Evolutionary conservation across 371 early-diverging fungal genomes (phyloP).

Genomic region (Actinomortierella ambigua): DNA sequence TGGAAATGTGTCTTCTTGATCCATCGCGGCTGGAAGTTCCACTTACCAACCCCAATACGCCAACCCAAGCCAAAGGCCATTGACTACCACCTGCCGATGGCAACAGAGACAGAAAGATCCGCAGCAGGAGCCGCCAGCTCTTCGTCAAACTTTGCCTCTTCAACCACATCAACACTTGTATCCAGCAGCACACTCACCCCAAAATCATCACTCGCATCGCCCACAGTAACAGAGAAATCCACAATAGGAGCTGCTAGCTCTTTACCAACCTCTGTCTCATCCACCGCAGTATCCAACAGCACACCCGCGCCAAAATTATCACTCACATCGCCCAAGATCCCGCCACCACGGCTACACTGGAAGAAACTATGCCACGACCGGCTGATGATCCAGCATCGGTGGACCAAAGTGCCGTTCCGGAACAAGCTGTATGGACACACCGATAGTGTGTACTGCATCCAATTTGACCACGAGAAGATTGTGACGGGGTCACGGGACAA

Average conservation of each 20-base stretch:
- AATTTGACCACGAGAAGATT: conserved; percentile 81
- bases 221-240: conserved; percentile 4
- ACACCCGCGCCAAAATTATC: conserved; percentile 22
- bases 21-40: conserved; percentile 50
- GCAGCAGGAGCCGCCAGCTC: neutral
- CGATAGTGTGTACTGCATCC: conserved; percentile 95
- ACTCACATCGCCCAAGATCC: too few species aligned
- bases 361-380: conserved; percentile 60
- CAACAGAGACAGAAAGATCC: conserved; percentile 4
- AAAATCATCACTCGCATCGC: neutral
- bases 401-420: conserved; percentile 51
- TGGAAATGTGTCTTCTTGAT: conserved; percentile 60
- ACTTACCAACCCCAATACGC: conserved; percentile 22
- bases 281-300: conserved; percentile 13
- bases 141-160: conserved; percentile 4
- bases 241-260: neutral
- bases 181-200: neutral
- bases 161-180: neutral
- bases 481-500: conserved; percentile 94
- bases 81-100: conserved; percentile 12
- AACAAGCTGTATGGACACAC: conserved; percentile 75
- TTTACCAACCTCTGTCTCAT: conserved; percentile 4
- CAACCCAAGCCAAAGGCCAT: conserved; percentile 10
- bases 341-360: conserved; percentile 57
- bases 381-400: conserved; percentile 52